Evolutionary conservation across 2,329 filamentous ascomycete genomes (phyloP).

Genomic region (Sporothrix humicola): DNA sequence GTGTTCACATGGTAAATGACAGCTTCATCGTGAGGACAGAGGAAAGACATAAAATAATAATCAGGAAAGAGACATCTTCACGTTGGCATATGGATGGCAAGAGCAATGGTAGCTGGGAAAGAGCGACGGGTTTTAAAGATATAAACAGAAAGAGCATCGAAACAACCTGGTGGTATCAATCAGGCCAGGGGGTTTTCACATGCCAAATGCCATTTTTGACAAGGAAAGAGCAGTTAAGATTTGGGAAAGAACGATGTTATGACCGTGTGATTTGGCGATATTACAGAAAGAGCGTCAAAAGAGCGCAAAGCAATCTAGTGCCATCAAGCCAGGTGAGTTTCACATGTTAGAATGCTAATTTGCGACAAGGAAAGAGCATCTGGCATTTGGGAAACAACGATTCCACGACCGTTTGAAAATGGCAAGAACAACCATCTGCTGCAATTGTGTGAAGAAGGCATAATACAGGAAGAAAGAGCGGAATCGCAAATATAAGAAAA

Average conservation of each 20-base stretch:
- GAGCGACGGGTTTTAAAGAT: neutral
- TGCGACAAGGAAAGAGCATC: neutral
- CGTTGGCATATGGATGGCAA: neutral
- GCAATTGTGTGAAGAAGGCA: too few species aligned
- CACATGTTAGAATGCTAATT: neutral
- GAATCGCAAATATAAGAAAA: too few species aligned
- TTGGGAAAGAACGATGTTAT: too few species aligned
- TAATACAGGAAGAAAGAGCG: too few species aligned
- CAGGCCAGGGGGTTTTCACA: too few species aligned
- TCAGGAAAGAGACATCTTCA: constrained; percentile 1
- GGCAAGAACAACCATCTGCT: constrained; percentile 46
- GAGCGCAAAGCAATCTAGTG: neutral
- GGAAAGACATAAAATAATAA: neutral
- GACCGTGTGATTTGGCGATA: too few species aligned
- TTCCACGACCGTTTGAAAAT: constrained; percentile 5
- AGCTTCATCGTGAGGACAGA: neutral
- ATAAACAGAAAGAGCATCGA: neutral
- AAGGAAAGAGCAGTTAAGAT: too few species aligned
- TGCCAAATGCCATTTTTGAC: too few species aligned
- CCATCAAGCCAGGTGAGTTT: neutral
- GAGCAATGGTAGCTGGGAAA: neutral
- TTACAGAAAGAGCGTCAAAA: neutral
- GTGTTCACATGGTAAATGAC: neutral
- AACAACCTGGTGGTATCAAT: too few species aligned
- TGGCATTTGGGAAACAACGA: constrained; percentile 1